Percentiles rank a stretch among this genome's conserved stretches.
Evolutionary conservation across 2,329 filamentous ascomycete genomes (phyloP).

Genomic region (Aspergillus sp.): DNA sequence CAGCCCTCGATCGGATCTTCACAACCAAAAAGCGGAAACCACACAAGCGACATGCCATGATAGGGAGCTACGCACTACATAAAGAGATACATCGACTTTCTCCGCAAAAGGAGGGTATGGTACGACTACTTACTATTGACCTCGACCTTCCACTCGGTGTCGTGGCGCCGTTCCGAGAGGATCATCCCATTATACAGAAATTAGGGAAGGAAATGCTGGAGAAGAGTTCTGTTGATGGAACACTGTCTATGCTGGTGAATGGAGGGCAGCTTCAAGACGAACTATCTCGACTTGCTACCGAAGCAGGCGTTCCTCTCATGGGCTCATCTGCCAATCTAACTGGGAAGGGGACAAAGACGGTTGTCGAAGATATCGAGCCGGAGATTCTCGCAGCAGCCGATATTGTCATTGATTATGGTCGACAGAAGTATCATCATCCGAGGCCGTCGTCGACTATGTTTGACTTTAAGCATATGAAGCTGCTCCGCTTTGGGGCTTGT

Average conservation of each 20-base stretch:
- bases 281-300: constrained; percentile 15
- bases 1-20: constrained; percentile 16
- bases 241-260: constrained; percentile 23
- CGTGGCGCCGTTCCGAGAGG: constrained; percentile 14
- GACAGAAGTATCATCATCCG: constrained; percentile 18
- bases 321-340: constrained; percentile 29
- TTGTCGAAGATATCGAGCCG: constrained; percentile 24
- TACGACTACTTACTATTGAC: constrained; percentile 16
- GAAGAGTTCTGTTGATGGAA: constrained; percentile 14
- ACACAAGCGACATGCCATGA: constrained; percentile 24
- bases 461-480: constrained; percentile 16
- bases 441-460: constrained; percentile 24
- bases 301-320: constrained; percentile 17
- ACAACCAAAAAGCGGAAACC: constrained; percentile 15
- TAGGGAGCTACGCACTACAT: constrained; percentile 21
- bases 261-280: constrained; percentile 23
- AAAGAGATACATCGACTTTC: constrained; percentile 16
- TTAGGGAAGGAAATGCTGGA: constrained; percentile 10
- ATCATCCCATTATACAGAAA: constrained; percentile 20
- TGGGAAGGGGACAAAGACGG: constrained; percentile 21
- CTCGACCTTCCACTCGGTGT: constrained; percentile 22
- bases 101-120: constrained; percentile 10
- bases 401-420: constrained; percentile 28
- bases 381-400: constrained; percentile 23
- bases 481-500: constrained; percentile 25